phyloP scores from a whole-genome alignment of 176 grass and related monocot genomes.

The Saccharum officinarum region DNA sequence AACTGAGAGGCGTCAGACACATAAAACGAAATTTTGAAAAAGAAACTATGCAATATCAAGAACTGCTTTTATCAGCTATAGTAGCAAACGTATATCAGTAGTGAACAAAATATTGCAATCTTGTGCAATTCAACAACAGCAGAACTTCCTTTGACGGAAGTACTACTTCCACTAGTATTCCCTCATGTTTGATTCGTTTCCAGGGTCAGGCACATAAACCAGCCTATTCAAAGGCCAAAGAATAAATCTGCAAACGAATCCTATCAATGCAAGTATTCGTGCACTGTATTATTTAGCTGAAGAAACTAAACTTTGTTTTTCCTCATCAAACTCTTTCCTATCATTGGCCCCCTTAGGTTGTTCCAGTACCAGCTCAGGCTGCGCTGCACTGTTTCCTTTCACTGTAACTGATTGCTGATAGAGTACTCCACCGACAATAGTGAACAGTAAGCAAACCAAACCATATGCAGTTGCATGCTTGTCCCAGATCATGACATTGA shows the following conservation, averaged over 20 bases:
- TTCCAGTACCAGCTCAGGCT: not conserved
- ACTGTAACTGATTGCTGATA: slow-evolving; percentile 78
- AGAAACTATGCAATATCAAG: not conserved
- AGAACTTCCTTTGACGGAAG: not conserved
- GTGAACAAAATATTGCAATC: not conserved
- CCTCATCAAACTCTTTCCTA: slow-evolving; percentile 37
- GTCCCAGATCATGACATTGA: slow-evolving; percentile 91
- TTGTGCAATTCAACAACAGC: not conserved
- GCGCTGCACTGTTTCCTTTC: slow-evolving; percentile 34
- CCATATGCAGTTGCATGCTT: slow-evolving; percentile 52
- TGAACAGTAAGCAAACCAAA: slow-evolving; percentile 66
- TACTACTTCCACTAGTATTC: not conserved
- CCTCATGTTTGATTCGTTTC: not conserved
- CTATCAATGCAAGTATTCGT: slow-evolving; percentile 30
- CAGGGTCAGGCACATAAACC: not conserved
- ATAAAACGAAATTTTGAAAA: not conserved
- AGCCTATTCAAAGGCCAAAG: slow-evolving; percentile 23
- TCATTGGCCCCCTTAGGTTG: slow-evolving; percentile 17
- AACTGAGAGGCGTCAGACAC: not conserved
- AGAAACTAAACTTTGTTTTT: slow-evolving; percentile 53
- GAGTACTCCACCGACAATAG: slow-evolving; percentile 66
- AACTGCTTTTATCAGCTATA: not conserved
- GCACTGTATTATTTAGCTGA: slow-evolving; percentile 27
- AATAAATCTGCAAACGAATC: slow-evolving; percentile 19
- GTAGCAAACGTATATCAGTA: not conserved